Evolutionary conservation across 169 alveolate species (phyloP).

Genomic region (Cryptosporidium sp.): DNA sequence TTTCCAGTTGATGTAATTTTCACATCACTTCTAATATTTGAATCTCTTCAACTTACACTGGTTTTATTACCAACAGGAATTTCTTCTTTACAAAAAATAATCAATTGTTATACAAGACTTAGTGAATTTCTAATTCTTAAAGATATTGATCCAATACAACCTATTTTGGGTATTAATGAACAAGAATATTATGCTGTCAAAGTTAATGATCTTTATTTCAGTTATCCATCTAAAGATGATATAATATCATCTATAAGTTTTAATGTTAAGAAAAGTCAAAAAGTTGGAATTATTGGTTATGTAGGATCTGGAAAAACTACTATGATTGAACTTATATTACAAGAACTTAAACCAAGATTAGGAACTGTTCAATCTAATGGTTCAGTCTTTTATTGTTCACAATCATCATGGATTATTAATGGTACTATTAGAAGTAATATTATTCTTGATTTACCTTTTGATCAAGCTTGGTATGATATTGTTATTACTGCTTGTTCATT

Average conservation of each 20-base stretch:
- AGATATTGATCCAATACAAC: neutral
- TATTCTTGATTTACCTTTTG: slow-evolving; percentile 80
- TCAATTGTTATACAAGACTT: slow-evolving; percentile 41
- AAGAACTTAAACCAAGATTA: slow-evolving; percentile 77
- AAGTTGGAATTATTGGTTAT: slow-evolving; percentile 83
- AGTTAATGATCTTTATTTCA: slow-evolving; percentile 13
- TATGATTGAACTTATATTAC: slow-evolving; percentile 78
- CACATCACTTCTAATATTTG: slow-evolving; percentile 53
- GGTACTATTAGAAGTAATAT: slow-evolving; percentile 82
- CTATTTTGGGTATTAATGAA: neutral
- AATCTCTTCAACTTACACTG: slow-evolving; percentile 30
- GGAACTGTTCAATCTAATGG: slow-evolving; percentile 78
- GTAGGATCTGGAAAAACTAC: slow-evolving; percentile 89
- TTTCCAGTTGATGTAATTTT: slow-evolving; percentile 54
- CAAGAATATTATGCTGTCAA: neutral
- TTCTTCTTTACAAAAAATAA: slow-evolving; percentile 45
- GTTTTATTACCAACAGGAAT: slow-evolving; percentile 51
- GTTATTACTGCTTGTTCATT: slow-evolving; percentile 77
- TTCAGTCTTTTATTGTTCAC: slow-evolving; percentile 79
- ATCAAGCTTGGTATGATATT: slow-evolving; percentile 77
- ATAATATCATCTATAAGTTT: slow-evolving; percentile 76
- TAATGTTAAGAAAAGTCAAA: slow-evolving; percentile 79
- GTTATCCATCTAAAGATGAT: neutral
- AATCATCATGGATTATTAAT: slow-evolving; percentile 80
- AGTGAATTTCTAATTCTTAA: slow-evolving; percentile 37